Percentiles rank a stretch among this genome's conserved stretches.
phyloP scores from a whole-genome alignment of 495 filamentous ascomycete species.

The Penicillium samsonianum region DNA sequence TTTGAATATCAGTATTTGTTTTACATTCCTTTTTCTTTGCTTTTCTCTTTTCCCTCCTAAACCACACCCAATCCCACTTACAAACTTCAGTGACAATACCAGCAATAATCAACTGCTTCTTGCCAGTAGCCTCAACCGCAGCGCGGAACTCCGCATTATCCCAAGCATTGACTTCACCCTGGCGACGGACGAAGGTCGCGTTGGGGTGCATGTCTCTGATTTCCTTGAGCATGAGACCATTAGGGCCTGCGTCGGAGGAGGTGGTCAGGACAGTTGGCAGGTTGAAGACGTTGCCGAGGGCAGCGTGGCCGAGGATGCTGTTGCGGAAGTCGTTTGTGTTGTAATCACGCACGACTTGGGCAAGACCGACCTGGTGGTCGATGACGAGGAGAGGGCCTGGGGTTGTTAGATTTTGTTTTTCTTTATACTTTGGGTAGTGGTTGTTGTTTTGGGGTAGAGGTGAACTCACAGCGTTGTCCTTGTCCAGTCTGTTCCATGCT shows the following conservation, averaged over 20 bases:
- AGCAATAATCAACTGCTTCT: conserved; percentile 70
- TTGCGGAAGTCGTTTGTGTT: conserved; percentile 62
- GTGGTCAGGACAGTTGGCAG: conserved; percentile 71
- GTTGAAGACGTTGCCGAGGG: conserved; percentile 64
- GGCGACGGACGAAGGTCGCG: conserved; percentile 64
- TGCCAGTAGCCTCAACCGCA: conserved; percentile 64
- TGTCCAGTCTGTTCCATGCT: conserved; percentile 52
- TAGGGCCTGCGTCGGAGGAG: conserved; percentile 62
- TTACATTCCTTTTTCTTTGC: neutral
- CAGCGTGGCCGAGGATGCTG: conserved; percentile 69
- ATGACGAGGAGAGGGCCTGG: conserved; percentile 62
- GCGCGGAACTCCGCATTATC: conserved; percentile 71
- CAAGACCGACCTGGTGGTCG: conserved; percentile 73
- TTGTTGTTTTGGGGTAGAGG: too few relatives aligned
- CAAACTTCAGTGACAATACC: conserved; percentile 80
- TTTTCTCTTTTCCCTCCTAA: too few relatives aligned
- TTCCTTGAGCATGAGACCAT: conserved; percentile 71
- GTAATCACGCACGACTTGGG: conserved; percentile 64
- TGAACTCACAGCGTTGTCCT: conserved; percentile 56
- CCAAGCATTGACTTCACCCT: conserved; percentile 81
- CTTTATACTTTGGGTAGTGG: neutral
- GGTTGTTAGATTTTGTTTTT: neutral
- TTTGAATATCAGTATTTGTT: neutral
- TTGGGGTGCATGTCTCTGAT: conserved; percentile 68
- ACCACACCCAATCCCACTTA: conserved; percentile 32